These are phyloP conservation scores for Tetragonia tetragonoides DNA, from an alignment of 148 eudicot species.

Conservation along the genomic window DNA sequence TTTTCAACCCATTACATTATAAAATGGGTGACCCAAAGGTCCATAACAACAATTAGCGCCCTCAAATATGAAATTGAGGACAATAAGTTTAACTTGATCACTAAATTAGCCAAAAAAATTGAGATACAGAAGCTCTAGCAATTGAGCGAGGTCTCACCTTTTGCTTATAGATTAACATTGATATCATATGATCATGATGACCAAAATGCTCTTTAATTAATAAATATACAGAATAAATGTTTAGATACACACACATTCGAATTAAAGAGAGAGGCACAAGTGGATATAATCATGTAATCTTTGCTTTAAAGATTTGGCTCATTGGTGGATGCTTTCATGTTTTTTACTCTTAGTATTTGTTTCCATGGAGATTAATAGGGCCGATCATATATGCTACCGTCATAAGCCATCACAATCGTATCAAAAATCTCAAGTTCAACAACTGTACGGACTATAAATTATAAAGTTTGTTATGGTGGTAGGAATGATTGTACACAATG, in stretches of 20 bases:
- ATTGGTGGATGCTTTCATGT: constrained; percentile 26
- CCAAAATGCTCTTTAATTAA: background rate
- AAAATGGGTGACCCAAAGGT: no score
- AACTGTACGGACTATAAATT: background rate
- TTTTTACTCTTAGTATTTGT: constrained; percentile 4
- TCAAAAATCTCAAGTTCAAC: constrained; percentile 23
- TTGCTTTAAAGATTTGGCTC: constrained; percentile 33
- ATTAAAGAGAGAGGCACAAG: background rate
- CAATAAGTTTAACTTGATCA: no score
- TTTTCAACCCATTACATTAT: no score
- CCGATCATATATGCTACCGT: background rate
- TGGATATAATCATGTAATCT: constrained; percentile 33
- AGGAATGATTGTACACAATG: constrained; percentile 19
- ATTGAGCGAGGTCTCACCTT: no score
- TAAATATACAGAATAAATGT: background rate
- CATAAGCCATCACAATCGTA: constrained; percentile 9
- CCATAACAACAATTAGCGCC: no score
- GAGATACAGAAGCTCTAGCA: no score
- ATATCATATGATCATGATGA: background rate
- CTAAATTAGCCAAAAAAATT: no score
- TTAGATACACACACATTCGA: background rate
- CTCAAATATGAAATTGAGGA: no score
- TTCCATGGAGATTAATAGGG: background rate
- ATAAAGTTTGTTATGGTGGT: constrained; percentile 28
- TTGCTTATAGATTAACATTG: background rate